A percentile compares a stretch with the other conserved stretches of the same genome.
phyloP scores from a whole-genome alignment of 352 stramenopile genomes.

The Pythium vanterpoolii region DNA sequence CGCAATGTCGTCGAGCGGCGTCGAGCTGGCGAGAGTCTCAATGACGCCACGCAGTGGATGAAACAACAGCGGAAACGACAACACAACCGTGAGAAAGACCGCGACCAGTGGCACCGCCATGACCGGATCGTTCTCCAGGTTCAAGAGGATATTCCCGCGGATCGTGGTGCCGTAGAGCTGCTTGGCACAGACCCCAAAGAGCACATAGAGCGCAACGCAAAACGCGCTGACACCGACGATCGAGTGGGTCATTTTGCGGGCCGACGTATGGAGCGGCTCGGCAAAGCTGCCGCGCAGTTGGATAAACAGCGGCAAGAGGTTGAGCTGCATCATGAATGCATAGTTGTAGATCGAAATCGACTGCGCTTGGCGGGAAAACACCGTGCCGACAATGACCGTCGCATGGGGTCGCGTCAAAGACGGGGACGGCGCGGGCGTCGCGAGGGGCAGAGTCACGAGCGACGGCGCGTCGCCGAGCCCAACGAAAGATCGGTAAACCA shows the following conservation, averaged over 20 bases:
- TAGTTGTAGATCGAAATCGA: slow-evolving; percentile 79
- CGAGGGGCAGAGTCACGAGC: not conserved
- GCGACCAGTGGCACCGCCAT: slow-evolving; percentile 70
- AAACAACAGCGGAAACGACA: slow-evolving; percentile 77
- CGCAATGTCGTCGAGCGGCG: slow-evolving; percentile 36
- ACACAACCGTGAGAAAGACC: slow-evolving; percentile 64
- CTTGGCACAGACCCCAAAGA: slow-evolving; percentile 47
- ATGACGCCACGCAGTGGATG: slow-evolving; percentile 59
- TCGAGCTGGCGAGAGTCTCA: slow-evolving; percentile 54
- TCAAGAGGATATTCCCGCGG: slow-evolving; percentile 76
- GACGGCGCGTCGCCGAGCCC: slow-evolving; percentile 8
- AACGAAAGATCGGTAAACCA: slow-evolving; percentile 57
- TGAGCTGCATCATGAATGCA: slow-evolving; percentile 86
- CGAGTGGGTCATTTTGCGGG: slow-evolving; percentile 48
- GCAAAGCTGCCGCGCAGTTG: slow-evolving; percentile 57
- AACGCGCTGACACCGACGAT: slow-evolving; percentile 49
- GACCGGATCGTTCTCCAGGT: slow-evolving; percentile 63
- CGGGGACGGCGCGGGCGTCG: slow-evolving; percentile 4
- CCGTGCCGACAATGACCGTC: slow-evolving; percentile 19
- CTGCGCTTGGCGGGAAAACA: slow-evolving; percentile 45
- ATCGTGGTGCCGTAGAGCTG: slow-evolving; percentile 55
- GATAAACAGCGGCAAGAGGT: slow-evolving; percentile 73
- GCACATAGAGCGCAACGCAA: slow-evolving; percentile 59
- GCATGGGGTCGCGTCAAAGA: too few relatives aligned
- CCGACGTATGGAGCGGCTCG: slow-evolving; percentile 43